A percentile compares a stretch with the other conserved stretches of the same genome.
These are phyloP conservation scores for Boletus subparvulus DNA, from an alignment of 768 basidiomycete species.

Conservation along the genomic window DNA sequence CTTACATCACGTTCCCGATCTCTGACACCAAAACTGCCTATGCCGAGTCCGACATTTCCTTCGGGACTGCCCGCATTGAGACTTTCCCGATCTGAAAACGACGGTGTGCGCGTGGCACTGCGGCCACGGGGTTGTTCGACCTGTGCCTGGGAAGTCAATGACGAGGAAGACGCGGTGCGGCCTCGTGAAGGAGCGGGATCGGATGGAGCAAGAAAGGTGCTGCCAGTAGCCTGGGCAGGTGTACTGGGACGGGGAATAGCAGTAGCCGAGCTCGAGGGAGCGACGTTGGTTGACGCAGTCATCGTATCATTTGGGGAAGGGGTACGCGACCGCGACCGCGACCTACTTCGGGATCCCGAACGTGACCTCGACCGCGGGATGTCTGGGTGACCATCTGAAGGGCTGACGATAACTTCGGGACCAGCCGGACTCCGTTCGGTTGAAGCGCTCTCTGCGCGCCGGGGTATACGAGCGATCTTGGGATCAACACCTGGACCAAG, in stretches of 20 bases:
- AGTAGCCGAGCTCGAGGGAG: conserved; percentile 7
- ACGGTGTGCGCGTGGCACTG: conserved; percentile 53
- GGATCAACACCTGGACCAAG: conserved; percentile 18
- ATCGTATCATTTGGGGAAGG: conserved; percentile 39
- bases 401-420: conserved; percentile 37
- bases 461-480: conserved; percentile 12
- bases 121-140: conserved; percentile 46
- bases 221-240: conserved; percentile 17
- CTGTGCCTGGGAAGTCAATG: conserved; percentile 33
- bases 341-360: conserved; percentile 33
- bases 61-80: conserved; percentile 41
- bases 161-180: conserved; percentile 36
- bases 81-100: conserved; percentile 53
- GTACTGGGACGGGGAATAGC: conserved; percentile 12
- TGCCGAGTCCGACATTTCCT: conserved; percentile 26
- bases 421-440: conserved; percentile 9
- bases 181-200: conserved; percentile 20
- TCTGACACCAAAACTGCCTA: conserved; percentile 33
- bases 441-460: conserved; percentile 19
- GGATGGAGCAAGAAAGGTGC: conserved; percentile 28
- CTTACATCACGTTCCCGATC: conserved; percentile 32
- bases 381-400: conserved; percentile 34
- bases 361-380: conserved; percentile 31
- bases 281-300: conserved; percentile 9
- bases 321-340: conserved; percentile 42